phyloP scores from a whole-genome alignment of 768 basidiomycete genomes.

The Goffeauzyma gilvescens region DNA sequence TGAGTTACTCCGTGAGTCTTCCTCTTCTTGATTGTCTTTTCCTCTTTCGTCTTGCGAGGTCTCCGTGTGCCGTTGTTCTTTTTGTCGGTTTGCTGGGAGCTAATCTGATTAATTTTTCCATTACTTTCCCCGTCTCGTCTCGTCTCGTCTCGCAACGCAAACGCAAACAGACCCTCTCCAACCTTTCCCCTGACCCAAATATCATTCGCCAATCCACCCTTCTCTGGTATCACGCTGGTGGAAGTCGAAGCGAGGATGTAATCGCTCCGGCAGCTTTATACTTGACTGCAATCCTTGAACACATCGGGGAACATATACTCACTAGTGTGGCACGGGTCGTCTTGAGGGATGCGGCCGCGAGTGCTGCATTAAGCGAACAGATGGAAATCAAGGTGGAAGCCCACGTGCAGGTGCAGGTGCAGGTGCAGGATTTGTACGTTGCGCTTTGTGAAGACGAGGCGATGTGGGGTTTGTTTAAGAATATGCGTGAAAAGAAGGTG shows the following conservation, averaged over 20 bases:
- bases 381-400: too few species aligned
- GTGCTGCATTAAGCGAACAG: too few species aligned
- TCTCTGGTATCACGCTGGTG: conserved; percentile 43
- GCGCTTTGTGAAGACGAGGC: conserved; percentile 79
- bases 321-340: conserved; percentile 67
- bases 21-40: too few species aligned
- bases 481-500: conserved; percentile 51
- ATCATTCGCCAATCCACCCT: conserved; percentile 57
- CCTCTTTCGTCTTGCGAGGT: too few species aligned
- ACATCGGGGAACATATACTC: conserved; percentile 50
- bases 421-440: conserved; percentile 60
- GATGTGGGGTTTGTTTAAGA: conserved; percentile 65
- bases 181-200: conserved; percentile 62
- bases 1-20: conserved; percentile 23
- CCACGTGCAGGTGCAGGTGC: too few species aligned
- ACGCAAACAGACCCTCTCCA: conserved; percentile 66
- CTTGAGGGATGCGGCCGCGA: conserved; percentile 64
- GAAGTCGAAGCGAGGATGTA: conserved; percentile 40
- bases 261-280: conserved; percentile 71
- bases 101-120: not conserved
- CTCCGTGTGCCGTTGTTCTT: too few species aligned
- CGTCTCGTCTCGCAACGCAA: conserved; percentile 37
- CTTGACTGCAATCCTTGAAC: conserved; percentile 79
- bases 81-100: not conserved
- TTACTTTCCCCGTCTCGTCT: conserved; percentile 3